phyloP scores from a whole-genome alignment of 2,329 filamentous ascomycete species.

The Penicillium verrucosum region DNA sequence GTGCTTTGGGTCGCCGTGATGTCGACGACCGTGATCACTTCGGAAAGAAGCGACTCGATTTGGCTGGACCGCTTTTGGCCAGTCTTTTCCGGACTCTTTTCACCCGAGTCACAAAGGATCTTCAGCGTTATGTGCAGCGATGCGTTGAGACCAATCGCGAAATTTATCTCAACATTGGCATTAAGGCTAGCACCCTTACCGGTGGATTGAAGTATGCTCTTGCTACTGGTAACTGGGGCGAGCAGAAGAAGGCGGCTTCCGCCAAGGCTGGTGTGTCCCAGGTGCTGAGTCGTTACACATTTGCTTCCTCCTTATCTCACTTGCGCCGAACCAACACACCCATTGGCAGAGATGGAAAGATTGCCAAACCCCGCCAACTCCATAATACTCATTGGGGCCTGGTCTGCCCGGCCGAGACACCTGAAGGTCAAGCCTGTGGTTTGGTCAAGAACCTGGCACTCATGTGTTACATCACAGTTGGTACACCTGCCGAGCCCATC shows the following conservation, averaged over 20 bases:
- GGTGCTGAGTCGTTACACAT: slow-evolving; percentile 96
- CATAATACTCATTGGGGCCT: slow-evolving; percentile 99
- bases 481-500: slow-evolving; percentile 84
- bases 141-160: slow-evolving; percentile 86
- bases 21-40: slow-evolving; percentile 98
- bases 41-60: slow-evolving; percentile 94
- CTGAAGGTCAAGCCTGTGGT: slow-evolving; percentile 96
- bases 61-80: slow-evolving; percentile 91
- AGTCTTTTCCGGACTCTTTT: slow-evolving; percentile 93
- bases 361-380: slow-evolving; percentile 94
- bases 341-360: slow-evolving; percentile 94
- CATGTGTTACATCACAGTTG: slow-evolving; percentile 98
- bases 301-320: slow-evolving; percentile 94
- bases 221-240: slow-evolving; percentile 97
- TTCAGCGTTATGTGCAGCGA: slow-evolving; percentile 85
- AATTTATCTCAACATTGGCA: slow-evolving; percentile 85
- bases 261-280: slow-evolving; percentile 97
- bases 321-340: slow-evolving; percentile 95
- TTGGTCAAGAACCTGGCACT: slow-evolving; percentile 95
- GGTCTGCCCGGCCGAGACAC: slow-evolving; percentile 95
- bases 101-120: slow-evolving; percentile 83
- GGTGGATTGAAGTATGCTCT: slow-evolving; percentile 95
- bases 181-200: slow-evolving; percentile 87
- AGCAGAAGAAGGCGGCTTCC: slow-evolving; percentile 96
- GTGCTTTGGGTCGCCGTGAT: slow-evolving; percentile 85